phyloP scores from a whole-genome alignment of 257 asterid genomes.

The Gentiana straminea region DNA sequence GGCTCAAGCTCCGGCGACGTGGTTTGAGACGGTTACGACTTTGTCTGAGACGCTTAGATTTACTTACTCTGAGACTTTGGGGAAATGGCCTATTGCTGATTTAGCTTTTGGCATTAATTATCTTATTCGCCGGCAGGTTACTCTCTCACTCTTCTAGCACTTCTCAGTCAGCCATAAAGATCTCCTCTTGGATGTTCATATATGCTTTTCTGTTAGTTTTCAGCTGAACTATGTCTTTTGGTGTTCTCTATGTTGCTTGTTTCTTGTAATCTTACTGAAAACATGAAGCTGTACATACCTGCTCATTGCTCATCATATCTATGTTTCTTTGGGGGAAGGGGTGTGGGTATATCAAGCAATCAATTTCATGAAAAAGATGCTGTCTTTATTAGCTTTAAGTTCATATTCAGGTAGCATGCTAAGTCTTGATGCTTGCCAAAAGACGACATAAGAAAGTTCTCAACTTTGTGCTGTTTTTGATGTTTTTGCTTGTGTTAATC shows the following conservation, averaged over 20 bases:
- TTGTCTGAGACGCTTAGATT: slow-evolving; percentile 68
- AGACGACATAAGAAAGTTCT: not conserved
- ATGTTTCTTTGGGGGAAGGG: too few relatives aligned
- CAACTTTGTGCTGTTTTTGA: too few relatives aligned
- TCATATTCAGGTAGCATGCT: not conserved
- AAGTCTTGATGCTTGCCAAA: not conserved
- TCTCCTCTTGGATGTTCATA: not conserved
- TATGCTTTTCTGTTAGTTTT: not conserved
- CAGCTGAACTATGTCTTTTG: not conserved
- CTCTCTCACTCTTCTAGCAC: not conserved
- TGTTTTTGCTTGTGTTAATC: too few relatives aligned
- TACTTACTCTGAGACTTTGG: slow-evolving; percentile 73
- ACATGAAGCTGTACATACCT: too few relatives aligned
- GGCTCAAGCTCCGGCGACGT: slow-evolving; percentile 85
- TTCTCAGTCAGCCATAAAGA: not conserved
- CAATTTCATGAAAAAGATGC: not conserved
- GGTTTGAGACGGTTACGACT: slow-evolving; percentile 68
- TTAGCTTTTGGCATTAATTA: slow-evolving; percentile 76
- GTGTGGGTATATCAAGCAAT: not conserved
- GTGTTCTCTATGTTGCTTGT: not conserved
- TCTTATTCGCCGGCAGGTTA: slow-evolving; percentile 70
- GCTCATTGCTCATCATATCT: too few relatives aligned
- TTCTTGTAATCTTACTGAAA: too few relatives aligned
- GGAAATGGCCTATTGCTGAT: slow-evolving; percentile 87
- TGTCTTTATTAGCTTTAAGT: not conserved